A percentile compares a stretch with the other conserved stretches of the same genome.
These are phyloP conservation scores for Pisolithus marmoratus DNA, from an alignment of 768 basidiomycete species.

Conservation along the genomic window DNA sequence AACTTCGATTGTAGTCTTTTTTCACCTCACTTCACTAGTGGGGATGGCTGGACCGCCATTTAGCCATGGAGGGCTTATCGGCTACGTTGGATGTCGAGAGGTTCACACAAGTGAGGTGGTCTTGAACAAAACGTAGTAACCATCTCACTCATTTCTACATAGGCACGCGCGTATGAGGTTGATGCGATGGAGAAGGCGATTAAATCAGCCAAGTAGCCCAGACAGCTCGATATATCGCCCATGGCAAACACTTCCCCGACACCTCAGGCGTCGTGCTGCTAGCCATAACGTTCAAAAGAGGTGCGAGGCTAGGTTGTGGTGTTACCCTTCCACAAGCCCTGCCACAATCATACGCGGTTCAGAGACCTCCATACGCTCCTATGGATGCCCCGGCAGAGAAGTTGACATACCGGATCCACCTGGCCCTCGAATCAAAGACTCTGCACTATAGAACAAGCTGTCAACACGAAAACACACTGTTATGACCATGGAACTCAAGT, in stretches of 20 bases:
- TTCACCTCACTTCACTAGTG: background rate
- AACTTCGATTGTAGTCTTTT: constrained; percentile 36
- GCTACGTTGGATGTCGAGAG: constrained; percentile 79
- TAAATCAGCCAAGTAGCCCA: constrained; percentile 62
- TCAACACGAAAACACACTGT: too few species aligned
- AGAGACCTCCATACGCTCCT: too few species aligned
- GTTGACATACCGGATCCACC: too few species aligned
- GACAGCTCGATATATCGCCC: constrained; percentile 69
- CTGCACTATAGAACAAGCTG: too few species aligned
- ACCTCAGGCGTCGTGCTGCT: constrained; percentile 87
- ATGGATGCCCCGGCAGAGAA: too few species aligned
- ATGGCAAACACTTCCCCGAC: constrained; percentile 91
- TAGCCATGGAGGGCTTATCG: constrained; percentile 61
- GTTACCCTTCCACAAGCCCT: too few species aligned
- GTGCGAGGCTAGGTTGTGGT: too few species aligned
- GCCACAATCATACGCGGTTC: too few species aligned
- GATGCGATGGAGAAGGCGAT: constrained; percentile 86
- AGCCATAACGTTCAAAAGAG: constrained; percentile 93
- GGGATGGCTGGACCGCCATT: background rate
- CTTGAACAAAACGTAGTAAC: background rate
- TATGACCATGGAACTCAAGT: too few species aligned
- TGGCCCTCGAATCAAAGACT: too few species aligned
- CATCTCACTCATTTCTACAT: background rate
- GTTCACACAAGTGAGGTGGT: constrained; percentile 65
- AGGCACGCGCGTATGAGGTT: constrained; percentile 89